Conservation (phyloP, 495 filamentous ascomycete genomes). For the Parachaetomium inaequale region DNA sequence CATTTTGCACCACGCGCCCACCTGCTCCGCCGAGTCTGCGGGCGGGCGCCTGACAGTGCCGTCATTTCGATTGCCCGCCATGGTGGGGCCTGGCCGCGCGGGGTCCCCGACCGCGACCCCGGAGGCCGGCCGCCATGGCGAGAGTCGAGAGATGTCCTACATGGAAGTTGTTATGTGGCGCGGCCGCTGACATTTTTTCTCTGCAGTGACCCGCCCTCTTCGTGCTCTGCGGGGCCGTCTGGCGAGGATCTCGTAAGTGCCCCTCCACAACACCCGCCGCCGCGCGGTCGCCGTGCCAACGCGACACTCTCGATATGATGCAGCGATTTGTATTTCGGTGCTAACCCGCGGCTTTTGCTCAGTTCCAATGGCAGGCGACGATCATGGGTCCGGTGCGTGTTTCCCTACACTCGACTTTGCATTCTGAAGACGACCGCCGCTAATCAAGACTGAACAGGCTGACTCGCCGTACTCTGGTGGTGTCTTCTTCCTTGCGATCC, state of each 20-base stretch:
- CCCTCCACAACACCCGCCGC: conserved; percentile 17
- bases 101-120: conserved; percentile 16
- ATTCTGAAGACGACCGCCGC: neutral
- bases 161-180: neutral
- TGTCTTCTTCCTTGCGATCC: conserved; percentile 96
- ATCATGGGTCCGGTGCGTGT: conserved; percentile 98
- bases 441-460: conserved; percentile 48
- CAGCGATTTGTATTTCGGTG: neutral
- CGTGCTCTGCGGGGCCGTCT: conserved; percentile 93
- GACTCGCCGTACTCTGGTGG: conserved; percentile 96
- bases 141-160: neutral
- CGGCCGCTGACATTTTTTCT: conserved; percentile 41
- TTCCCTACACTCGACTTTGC: neutral
- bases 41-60: conserved; percentile 11
- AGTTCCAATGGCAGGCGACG: conserved; percentile 99
- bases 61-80: conserved; percentile 24
- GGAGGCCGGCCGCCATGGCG: neutral
- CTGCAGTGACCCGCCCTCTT: conserved; percentile 95
- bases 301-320: neutral
- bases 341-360: conserved; percentile 36
- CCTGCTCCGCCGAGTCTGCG: conserved; percentile 1
- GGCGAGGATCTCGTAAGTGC: conserved; percentile 92
- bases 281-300: conserved; percentile 4
- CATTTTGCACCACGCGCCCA: conserved; percentile 10
- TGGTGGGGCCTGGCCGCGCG: conserved; percentile 28